Evolutionary conservation across 2,329 filamentous ascomycete species (phyloP), one percentile per base, ranked within the genome.

Genomic region (Bisporella sp.): DNA sequence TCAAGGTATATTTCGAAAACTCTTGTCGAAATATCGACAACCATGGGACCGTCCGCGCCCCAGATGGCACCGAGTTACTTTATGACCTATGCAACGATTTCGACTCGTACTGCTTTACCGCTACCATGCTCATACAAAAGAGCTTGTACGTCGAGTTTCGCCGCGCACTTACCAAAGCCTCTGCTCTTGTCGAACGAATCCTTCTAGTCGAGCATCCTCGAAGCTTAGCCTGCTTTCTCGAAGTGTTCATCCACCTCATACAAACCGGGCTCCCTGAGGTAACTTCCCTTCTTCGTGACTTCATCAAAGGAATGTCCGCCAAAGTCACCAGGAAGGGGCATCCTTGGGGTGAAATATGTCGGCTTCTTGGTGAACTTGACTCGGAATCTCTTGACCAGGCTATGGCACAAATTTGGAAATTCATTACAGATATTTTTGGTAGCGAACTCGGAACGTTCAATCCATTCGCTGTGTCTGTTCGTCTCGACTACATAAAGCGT

Each of bases 291-390:
- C 44, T 57, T 31, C 48, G 48, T 33, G 39, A 44, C 35, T 50
- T 47, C 39, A 46, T 55, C 44, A 51, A 47, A 50, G 45, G n/a
- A 33, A 50, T 52, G 41, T 47, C 50, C 31, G 45, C 7, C 49
- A 51, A 48, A 32, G 35, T 50, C 44, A 51, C 40, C 35, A 47
- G 5, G 31, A 32, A 41, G 31, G 41, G 44, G 13, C 46, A 46
- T 47, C 53, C 53, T 46, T 55, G 43, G 51, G 31, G 41, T 52
- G 39, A 54, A 31, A 54, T 57, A 35, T 55, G 47, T 50, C 53
- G 33, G 30, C 46, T 54, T 35, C 31, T 54, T 21, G 49, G n/a
- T 32, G 32, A 37, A 48, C 41, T 56, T 46, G 51, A 56, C 31
- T 39, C 45, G 32, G 49, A 52, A 46, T 45, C 45, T 46, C 47